Evolutionary conservation across 2,329 filamentous ascomycete genomes (phyloP), one percentile per base, ranked within the genome.

Genomic region (Trichoderma sp.): DNA sequence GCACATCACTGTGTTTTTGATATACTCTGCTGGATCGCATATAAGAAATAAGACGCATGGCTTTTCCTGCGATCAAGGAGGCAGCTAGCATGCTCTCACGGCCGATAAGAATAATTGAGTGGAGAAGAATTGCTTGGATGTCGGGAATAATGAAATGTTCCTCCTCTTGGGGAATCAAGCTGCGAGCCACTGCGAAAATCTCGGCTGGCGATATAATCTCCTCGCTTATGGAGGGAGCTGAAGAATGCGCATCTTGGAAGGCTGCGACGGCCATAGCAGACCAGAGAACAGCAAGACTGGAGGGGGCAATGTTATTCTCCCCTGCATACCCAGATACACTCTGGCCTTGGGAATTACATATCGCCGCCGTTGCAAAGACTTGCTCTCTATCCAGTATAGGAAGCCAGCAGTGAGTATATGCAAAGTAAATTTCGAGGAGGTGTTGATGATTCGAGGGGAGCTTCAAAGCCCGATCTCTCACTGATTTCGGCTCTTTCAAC

Each of bases 351-450:
- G 57, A 62, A 6, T 34, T 30, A 39, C 57, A 62, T 36, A 36
- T 36, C 26, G 57, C 21, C 14, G 39, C 57, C 4, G 39, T 70
- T 15, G 67, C 39, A 51, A 62, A 36, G 3, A 70, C 5, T 6
- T 62, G 39, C 14, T 70, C 67, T 21, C 57, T 58, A 12, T 70
- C 57, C 4, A 70, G 57, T 30, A 70, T 70, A 30, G 67, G 67
- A 15, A 62, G 60, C 67, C 67, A 70, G 57, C 57, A 70, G 2
- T 70, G 67, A 11, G 67, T 70, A 62, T 70, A 70, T 26, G 67
- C n/a, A 53, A 70, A 70, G 7, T 70, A 70, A 34, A 70, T 70
- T 1, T 70, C 58, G 6, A 70, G 67, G 2, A 70, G 57, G 5
- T 47, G 57, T 18, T 30, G 57, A 4, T 70, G 14, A 30, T 70